Percentiles rank a stretch among this genome's conserved stretches.
phyloP scores from a whole-genome alignment of 176 grass and related monocot species.

The Juncus effusus region DNA sequence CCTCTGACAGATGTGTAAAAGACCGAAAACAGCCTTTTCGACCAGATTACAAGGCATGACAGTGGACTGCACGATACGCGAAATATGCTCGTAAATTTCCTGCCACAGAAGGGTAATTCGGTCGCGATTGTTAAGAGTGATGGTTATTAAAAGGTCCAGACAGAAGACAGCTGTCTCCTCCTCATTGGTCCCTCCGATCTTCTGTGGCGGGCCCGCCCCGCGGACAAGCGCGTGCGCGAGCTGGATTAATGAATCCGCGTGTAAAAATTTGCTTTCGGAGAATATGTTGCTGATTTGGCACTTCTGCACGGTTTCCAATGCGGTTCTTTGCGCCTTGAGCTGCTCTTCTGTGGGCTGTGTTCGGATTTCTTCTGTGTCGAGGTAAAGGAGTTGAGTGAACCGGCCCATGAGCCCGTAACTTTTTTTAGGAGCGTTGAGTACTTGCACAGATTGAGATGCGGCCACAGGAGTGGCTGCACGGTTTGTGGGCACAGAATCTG shows the following conservation, averaged over 20 bases:
- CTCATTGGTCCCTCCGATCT: conserved; percentile 51
- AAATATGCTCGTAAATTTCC: conserved; percentile 87
- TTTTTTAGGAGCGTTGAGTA: conserved; percentile 53
- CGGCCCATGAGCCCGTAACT: conserved; percentile 85
- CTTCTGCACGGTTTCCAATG: conserved; percentile 72
- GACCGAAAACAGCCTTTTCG: conserved; percentile 94
- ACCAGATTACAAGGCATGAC: conserved; percentile 96
- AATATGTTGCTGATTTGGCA: conserved; percentile 86
- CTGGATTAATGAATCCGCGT: conserved; percentile 75
- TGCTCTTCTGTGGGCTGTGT: conserved; percentile 84
- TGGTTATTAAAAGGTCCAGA: conserved; percentile 82
- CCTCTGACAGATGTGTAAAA: conserved; percentile 85
- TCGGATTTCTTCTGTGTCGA: conserved; percentile 75
- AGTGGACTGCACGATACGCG: conserved; percentile 86
- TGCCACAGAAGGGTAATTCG: conserved; percentile 91
- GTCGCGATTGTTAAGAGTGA: conserved; percentile 96
- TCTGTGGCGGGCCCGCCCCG: conserved; percentile 75
- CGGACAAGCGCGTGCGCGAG: conserved; percentile 66
- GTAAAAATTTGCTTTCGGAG: conserved; percentile 92
- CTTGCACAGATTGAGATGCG: conserved; percentile 41
- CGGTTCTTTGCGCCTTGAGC: conserved; percentile 65
- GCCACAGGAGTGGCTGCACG: conserved; percentile 33
- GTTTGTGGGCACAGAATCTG: conserved; percentile 36
- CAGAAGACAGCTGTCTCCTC: conserved; percentile 84
- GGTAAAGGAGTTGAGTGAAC: conserved; percentile 77